These are phyloP conservation scores for Anthoceros angustus DNA, from an alignment of 225 moss, liverwort and hornwort genomes.

Conservation along the genomic window DNA sequence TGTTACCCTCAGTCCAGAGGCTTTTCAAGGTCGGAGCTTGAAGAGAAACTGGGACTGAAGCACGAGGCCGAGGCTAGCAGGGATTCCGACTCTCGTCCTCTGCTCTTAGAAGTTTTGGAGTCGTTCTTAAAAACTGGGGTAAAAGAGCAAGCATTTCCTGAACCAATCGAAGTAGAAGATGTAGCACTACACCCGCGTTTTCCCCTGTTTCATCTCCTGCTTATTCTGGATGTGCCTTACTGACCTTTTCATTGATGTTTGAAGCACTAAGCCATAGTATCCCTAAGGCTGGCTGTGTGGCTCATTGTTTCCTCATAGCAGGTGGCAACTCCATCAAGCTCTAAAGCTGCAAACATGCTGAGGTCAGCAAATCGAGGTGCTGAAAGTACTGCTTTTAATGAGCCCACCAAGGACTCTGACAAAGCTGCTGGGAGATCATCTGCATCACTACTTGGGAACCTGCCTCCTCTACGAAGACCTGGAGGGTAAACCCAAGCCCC, in stretches of 20 bases:
- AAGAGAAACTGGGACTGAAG: conserved; percentile 62
- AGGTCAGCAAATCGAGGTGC: not conserved
- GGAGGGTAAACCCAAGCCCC: not conserved
- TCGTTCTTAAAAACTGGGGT: conserved; percentile 69
- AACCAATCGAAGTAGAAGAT: not conserved
- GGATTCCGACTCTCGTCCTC: conserved; percentile 51
- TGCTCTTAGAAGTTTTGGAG: conserved; percentile 68
- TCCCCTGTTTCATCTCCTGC: no score
- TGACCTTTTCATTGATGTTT: no score
- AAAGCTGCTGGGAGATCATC: not conserved
- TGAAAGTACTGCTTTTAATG: not conserved
- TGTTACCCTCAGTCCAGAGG: conserved; percentile 43
- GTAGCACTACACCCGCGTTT: no score
- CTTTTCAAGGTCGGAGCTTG: conserved; percentile 62
- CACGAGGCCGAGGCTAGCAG: conserved; percentile 32
- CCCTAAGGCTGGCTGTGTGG: no score
- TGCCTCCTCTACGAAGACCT: not conserved
- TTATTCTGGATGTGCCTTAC: no score
- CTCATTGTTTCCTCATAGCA: no score
- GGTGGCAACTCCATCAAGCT: no score
- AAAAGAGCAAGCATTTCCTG: not conserved
- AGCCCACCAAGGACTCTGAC: not conserved
- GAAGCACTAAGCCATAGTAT: no score
- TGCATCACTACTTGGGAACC: not conserved
- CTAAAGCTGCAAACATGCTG: no score